Evolutionary conservation across 1,284 basidiomycete species (phyloP), one percentile per base, ranked within the genome.

Genomic region (Takashimella tepidaria): DNA sequence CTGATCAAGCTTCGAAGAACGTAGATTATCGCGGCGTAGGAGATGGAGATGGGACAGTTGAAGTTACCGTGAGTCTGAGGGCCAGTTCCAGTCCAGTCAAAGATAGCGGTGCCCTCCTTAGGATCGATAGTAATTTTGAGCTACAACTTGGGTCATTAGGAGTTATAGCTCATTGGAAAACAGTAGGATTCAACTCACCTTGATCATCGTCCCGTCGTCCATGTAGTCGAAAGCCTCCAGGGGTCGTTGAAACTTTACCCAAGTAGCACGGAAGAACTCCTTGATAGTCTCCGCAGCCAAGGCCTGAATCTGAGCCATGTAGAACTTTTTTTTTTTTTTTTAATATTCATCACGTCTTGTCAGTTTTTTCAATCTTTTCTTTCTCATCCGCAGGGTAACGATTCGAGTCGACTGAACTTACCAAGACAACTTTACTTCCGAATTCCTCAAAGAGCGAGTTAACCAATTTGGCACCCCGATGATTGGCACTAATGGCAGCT

Each of bases 401-500:
- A n/a, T n/a, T n/a, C n/a, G n/a, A n/a, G n/a, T n/a, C n/a, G n/a
- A n/a, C 31, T 8, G 8, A 16, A 37, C 31, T 37, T 16, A 37
- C 31, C 31, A 37, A 16, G 16, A 37, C 31, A 16, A 37, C 31
- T 16, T 37, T 37, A 16, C 31, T 37, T 37, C 87, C 83, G 69
- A 95, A 96, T 63, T 98, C 92, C 5, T 84, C 81, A 41, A 95
- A 86, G 60, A 97, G 87, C 83, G 69, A 51, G 3, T 61, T 58
- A 26, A 92, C 83, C 6, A 92, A 79, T 60, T 88, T 85, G 23
- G 88, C 84, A 13, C 92, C 93, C 77, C 96, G 97, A 74, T 95
- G 84, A 71, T 96, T 97, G 16, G 95, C 93, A 0, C 92, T 90
- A 56, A 98, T 88, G 86, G 96, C 92, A 83, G 92, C 92, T 73